Percentiles rank a stretch among this genome's conserved stretches.
phyloP scores from a whole-genome alignment of 139 green algal genomes.

The Eudorina sp. region DNA sequence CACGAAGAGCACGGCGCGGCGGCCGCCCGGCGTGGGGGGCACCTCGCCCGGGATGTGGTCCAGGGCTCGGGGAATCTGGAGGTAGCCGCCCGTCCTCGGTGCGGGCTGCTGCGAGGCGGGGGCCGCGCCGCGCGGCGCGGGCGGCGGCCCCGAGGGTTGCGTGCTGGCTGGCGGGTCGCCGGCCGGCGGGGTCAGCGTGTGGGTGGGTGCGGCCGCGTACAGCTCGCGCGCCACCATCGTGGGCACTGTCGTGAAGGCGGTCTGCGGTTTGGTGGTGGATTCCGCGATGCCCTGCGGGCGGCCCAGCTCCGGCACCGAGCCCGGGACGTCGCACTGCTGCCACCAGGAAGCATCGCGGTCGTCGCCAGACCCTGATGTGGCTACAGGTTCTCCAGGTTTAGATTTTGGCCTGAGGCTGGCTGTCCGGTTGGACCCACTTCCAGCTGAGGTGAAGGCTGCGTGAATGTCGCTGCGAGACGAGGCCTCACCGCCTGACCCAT shows the following conservation, averaged over 20 bases:
- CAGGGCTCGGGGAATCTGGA: background rate
- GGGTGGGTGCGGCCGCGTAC: background rate
- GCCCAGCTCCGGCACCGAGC: background rate
- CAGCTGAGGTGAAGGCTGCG: background rate
- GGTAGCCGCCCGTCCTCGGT: background rate
- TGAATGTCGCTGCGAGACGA: background rate
- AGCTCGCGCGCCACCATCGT: background rate
- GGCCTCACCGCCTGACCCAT: background rate
- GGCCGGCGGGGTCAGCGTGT: background rate
- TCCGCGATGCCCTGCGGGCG: background rate
- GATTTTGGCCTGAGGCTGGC: background rate
- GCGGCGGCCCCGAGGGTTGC: background rate
- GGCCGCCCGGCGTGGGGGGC: background rate
- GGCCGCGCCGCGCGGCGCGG: background rate
- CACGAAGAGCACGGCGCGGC: background rate
- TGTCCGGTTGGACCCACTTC: background rate
- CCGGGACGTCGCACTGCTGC: background rate
- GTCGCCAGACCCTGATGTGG: background rate
- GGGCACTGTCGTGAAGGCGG: background rate
- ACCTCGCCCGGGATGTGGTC: background rate
- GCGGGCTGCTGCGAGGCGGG: background rate
- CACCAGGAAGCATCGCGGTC: background rate
- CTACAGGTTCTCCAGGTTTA: background rate
- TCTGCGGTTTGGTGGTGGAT: background rate
- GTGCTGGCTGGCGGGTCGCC: background rate